Evolutionary conservation across 2,329 filamentous ascomycete genomes (phyloP), one percentile per base, ranked within the genome.

Genomic region (Mycosphaerella sp.): DNA sequence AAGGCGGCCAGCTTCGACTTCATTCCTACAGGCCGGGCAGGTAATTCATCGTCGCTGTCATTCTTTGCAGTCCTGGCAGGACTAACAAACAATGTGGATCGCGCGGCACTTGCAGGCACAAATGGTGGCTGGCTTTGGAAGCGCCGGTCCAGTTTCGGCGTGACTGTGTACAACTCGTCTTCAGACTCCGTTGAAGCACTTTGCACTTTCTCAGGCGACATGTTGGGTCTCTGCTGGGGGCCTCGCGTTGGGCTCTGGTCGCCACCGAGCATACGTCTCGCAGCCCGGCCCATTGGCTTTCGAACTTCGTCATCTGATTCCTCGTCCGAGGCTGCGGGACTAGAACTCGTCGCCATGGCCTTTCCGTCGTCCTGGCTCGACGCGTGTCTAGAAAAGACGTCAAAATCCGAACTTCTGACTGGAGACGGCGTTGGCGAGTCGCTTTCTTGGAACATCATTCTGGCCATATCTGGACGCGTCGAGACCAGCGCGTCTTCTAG

Each of bases 161-260:
- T 67, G 5, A 61, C 56, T 14, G 58, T 58, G 50, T 67, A 66
- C 5, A 66, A 55, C 16, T 66, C 64, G 7, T 64, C 63, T 3
- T 63, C 63, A 6, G 50, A 42, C 4, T 48, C 35, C 14, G 9
- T 8, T 4, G 30, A 34, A 34, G 30, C 30, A 34, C 13, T 34
- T n/a, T 34, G 39, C n/a, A 41, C 43, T 21, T 41, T 41, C 17
- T n/a, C 18, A 12, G 37, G 12, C 14, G 34, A 16, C 28, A 34
- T 52, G 27, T 16, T 52, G 36, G 53, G 47, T 9, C n/a, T 32
- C 34, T 16, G 40, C 28, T 27, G n/a, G n/a, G 16, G 50, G 45
- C 43, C 40, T 7, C 18, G 17, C 17, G 3, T 30, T 18, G 14
- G 35, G 41, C 27, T 32, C 18, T 14, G 27, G 30, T 46, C 34